Conservation (phyloP, 2,329 filamentous ascomycete species). For the Tricladium varicosporioides region DNA sequence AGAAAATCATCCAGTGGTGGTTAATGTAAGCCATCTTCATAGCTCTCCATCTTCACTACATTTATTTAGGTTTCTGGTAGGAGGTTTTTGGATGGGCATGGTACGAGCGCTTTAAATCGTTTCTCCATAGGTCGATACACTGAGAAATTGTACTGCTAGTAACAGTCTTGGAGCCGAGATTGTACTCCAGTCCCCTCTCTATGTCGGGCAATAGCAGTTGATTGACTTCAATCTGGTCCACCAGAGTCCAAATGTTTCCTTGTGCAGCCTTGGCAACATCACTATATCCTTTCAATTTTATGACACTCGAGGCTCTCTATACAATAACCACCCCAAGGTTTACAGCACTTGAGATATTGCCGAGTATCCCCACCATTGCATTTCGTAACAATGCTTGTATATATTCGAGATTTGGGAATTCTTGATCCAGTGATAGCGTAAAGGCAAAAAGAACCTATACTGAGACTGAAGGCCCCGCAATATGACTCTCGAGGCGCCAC, state of each 20-base stretch:
- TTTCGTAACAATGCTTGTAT: background rate
- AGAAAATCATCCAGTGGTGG: too few species aligned
- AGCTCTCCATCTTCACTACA: background rate
- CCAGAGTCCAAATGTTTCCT: background rate
- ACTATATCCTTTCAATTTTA: conserved; percentile 1
- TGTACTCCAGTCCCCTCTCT: too few species aligned
- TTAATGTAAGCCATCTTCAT: too few species aligned
- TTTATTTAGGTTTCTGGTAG: background rate
- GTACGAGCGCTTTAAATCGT: background rate
- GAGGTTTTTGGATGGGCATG: background rate
- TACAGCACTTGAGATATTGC: background rate
- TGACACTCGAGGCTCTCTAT: background rate
- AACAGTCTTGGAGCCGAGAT: background rate
- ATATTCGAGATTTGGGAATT: too few species aligned
- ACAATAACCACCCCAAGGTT: background rate
- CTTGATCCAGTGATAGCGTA: too few species aligned
- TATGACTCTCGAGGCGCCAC: too few species aligned
- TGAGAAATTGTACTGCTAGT: background rate
- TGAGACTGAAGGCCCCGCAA: too few species aligned
- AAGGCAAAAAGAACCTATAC: too few species aligned
- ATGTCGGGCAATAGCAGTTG: background rate
- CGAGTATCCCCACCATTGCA: background rate
- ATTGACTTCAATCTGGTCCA: conserved; percentile 1
- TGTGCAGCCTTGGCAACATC: conserved; percentile 2
- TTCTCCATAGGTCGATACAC: background rate